Percentiles rank a stretch among this genome's conserved stretches.
Evolutionary conservation across 148 eudicot species (phyloP).

Genomic region (Silene latifolia): DNA sequence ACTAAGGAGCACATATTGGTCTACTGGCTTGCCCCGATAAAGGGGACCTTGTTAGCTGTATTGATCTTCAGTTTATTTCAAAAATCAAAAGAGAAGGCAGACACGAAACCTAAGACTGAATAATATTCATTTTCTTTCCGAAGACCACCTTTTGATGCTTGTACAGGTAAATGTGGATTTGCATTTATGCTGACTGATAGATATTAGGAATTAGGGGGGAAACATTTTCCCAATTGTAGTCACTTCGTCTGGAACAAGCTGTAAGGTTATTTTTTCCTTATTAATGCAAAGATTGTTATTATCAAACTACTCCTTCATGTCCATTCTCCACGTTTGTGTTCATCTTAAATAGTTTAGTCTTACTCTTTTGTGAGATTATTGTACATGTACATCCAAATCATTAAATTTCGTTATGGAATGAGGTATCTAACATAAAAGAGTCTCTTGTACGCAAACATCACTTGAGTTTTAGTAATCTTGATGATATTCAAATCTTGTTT

Average conservation of each 20-base stretch:
- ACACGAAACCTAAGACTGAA: conserved; percentile 40
- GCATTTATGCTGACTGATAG: background rate
- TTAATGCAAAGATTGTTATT: background rate
- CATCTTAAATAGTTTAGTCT: too few relatives aligned
- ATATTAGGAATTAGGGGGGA: background rate
- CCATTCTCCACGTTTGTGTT: background rate
- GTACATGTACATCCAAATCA: background rate
- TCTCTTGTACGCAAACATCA: background rate
- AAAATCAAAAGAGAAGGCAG: conserved; percentile 31
- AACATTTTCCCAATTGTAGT: conserved; percentile 17
- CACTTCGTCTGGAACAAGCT: background rate
- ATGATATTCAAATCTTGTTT: too few relatives aligned
- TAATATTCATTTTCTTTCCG: conserved; percentile 3
- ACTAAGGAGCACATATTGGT: conserved; percentile 86
- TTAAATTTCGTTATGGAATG: background rate
- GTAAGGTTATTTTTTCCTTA: conserved; percentile 11
- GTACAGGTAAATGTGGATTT: background rate
- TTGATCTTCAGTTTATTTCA: conserved; percentile 50
- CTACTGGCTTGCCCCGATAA: conserved; percentile 91
- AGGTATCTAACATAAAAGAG: background rate
- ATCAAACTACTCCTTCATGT: background rate
- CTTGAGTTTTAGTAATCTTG: too few relatives aligned
- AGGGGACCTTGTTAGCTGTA: conserved; percentile 65
- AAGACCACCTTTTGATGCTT: background rate
- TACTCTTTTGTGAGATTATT: background rate